Evolutionary conservation across 129 eudicot genomes (phyloP), one percentile per base, ranked within the genome.

Genomic region (Flaveria ramosissima): DNA sequence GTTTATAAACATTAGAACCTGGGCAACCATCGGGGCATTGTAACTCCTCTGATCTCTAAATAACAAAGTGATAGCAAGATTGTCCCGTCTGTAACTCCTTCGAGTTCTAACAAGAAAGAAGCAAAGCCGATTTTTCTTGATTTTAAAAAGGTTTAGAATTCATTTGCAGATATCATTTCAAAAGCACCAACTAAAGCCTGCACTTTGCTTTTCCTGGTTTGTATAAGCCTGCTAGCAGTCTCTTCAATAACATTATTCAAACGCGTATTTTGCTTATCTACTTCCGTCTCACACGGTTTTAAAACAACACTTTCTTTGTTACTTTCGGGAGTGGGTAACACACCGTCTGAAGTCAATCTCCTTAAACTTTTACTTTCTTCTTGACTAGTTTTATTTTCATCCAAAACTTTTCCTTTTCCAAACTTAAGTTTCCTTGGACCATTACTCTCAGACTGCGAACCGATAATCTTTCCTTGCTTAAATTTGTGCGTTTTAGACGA

Each of bases 151-250:
- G 69, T 36, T 63, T 63, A 63, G 30, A 15, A 71, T 30, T 59
- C 42, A 63, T 46, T 23, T 61, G 59, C 30, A 46, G 78, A 75
- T 20, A 76, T 19, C 73, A 76, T 76, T 77, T 92, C 97, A 64
- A 92, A 92, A 72, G 92, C 95, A 69, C 86, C 90, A 70, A 92
- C 95, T 76, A 92, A 62, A 70, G 95, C 97, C 63, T 86, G 81
- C 65, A 92, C 95, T 83, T 85, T 87, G 81, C 90, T 85, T 70
- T 83, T 91, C 68, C 87, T 84, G 42, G 76, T 78, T 72, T 72
- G 32, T 13, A 83, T 90, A 74, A 88, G 87, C 84, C 82, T 83
- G 73, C 84, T 83, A 41, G 89, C 92, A n/a, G 93, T 86, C 77
- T 88, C 94, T 74, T 91, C 88, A 62, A 91, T 91, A 70, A 88